Evolutionary conservation across 306 rosid species (phyloP).

Genomic region (Crotalaria pallida): DNA sequence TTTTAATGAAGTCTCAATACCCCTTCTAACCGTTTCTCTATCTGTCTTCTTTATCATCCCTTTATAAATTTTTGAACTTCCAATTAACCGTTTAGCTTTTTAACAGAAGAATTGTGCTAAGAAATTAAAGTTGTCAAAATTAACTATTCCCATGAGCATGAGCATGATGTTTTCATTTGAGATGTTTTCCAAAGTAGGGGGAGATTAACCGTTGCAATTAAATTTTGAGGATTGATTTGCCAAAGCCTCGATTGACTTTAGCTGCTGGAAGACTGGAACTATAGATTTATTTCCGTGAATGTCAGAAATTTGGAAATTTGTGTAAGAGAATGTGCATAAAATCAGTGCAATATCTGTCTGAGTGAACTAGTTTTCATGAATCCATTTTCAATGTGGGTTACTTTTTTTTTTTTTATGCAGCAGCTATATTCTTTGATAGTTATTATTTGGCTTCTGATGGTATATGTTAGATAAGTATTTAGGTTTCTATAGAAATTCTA

Average conservation of each 20-base stretch:
- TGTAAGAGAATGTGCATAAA: neutral
- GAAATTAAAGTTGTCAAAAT: neutral
- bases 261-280: neutral
- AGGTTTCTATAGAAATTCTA: neutral
- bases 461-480: neutral
- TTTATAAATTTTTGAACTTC: neutral
- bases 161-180: neutral
- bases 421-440: neutral
- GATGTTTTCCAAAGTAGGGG: neutral
- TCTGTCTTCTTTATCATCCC: neutral
- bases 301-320: no score
- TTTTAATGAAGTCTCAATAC: neutral
- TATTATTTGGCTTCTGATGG: neutral
- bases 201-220: neutral
- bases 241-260: neutral
- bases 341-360: neutral
- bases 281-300: no score
- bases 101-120: neutral
- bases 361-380: neutral
- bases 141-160: neutral
- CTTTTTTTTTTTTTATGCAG: neutral
- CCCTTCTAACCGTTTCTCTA: neutral
- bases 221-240: neutral
- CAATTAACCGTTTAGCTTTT: neutral
- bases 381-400: neutral